Conservation (phyloP, 495 filamentous ascomycete species). For the Mytilinidion resinicola region DNA sequence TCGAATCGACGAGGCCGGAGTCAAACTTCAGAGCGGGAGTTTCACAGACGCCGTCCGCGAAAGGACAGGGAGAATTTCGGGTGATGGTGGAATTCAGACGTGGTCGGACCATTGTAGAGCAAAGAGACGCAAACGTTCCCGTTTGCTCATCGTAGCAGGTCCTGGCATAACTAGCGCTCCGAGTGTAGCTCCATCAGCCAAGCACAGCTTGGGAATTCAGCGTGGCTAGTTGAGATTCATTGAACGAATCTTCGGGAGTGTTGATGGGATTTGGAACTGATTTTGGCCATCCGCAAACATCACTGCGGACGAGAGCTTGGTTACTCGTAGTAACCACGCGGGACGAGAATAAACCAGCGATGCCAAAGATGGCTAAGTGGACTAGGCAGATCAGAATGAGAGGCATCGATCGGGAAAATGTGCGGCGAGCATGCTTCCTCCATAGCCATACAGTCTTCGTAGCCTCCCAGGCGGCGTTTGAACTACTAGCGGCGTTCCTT, state of each 20-base stretch:
- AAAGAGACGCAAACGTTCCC: not conserved
- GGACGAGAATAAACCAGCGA: slow-evolving; percentile 18
- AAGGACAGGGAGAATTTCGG: slow-evolving; percentile 15
- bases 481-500: slow-evolving; percentile 16
- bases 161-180: slow-evolving; percentile 14
- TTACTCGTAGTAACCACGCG: slow-evolving; percentile 4
- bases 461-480: slow-evolving; percentile 15
- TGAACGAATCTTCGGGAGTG: not conserved
- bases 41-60: slow-evolving; percentile 6
- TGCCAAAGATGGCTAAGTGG: slow-evolving; percentile 18
- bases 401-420: slow-evolving; percentile 9
- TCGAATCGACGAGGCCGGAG: slow-evolving; percentile 15
- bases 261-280: slow-evolving; percentile 2
- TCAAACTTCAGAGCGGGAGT: slow-evolving; percentile 4
- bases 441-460: slow-evolving; percentile 1
- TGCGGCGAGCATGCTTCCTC: slow-evolving; percentile 3
- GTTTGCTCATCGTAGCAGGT: slow-evolving; percentile 13
- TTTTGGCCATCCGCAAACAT: slow-evolving; percentile 6
- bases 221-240: not conserved
- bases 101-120: slow-evolving; percentile 5
- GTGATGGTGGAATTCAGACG: not conserved
- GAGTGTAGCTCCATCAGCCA: slow-evolving; percentile 4
- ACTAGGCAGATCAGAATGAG: slow-evolving; percentile 6
- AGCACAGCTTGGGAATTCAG: slow-evolving; percentile 13
- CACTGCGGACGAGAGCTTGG: slow-evolving; percentile 5